Base-by-base conservation (phyloP, 495 filamentous ascomycete genomes). In the Aspergillus sclerotiicarbonarius region DNA sequence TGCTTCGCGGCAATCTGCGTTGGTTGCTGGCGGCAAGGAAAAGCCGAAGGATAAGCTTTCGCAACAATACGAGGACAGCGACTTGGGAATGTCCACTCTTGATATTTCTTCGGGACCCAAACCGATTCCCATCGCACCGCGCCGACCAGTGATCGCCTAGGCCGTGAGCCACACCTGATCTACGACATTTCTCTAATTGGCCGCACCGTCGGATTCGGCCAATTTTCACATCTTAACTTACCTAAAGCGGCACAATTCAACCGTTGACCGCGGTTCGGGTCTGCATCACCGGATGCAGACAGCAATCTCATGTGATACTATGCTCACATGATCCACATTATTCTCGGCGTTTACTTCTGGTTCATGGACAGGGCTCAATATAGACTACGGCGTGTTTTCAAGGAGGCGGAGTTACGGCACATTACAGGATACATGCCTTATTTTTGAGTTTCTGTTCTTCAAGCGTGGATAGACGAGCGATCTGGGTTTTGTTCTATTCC, bases 81-180 rank as follows among this genome's bases (percentile, higher is more conserved):
- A 74, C 30, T 58, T 78, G 16, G 71, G 72, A 4, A 61, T 78
- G 57, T 64, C 75, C 1, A 71, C 64, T 15, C 59, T 79, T 15
- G 67, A 74, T 18, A 66, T 77, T 3, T 65, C 75, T n/a, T 62
- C 75, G 8, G 69, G 66, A 12, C 75, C 76, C 2, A 71, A 76
- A 44, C 74, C 76, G 7, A 79, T 79, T 25, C 75, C 75, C 8
- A 78, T 79, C 54, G 67, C 69, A 18, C 64, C 73, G 37, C 74
- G 75, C 6, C 72, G 71, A 18, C 64, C 73, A 13, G 68, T 77
- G 33, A 68, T 76, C 57, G 75, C 75, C 29, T 79, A 67, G 64
- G 58, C 45, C 18, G 51, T 57, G 55, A 68, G 63, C 65, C 66
- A 64, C 59, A 48, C 58, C 51, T 62, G 50, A 43, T 53, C 4